Evolutionary conservation across 495 filamentous ascomycete genomes (phyloP), one percentile per base, ranked within the genome.

Genomic region (Aspergillus olivimuriae): DNA sequence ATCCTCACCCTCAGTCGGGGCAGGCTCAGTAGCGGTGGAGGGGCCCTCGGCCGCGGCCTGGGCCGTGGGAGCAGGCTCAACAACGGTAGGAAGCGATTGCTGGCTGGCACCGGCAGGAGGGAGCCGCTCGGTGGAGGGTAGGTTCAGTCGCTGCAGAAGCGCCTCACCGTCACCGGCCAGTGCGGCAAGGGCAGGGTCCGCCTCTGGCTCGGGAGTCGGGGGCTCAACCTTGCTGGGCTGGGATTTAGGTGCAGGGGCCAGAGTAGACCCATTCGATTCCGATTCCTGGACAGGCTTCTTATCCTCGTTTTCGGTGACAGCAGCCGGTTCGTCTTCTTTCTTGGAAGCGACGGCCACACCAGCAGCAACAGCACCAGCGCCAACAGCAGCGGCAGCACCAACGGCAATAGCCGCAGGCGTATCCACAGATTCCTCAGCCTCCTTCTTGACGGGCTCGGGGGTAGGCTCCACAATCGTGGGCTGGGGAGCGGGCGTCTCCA

Each of bases 111-210:
- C 24, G 12, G 33, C 37, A 22, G 34, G 35, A 36, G 49, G 32
- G 36, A 65, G 34, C 30, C 61, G 59, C 16, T 67, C 63, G 17
- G 56, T 57, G 8, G 63, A 67, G 1, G 61, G 61, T 34, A 52
- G 46, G 46, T 59, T 54, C 23, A 63, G 57, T 36, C 62, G 53
- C 33, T 45, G 57, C 17, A 68, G 59, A 15, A 68, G 56, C 38
- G 66, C 60, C 47, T 67, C 65, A 22, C 62, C 50, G 36, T 68
- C 63, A 10, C 53, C 62, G 47, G 65, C 63, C 38, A 67, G 61
- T 17, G 66, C 57, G 58, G 58, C 52, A 38, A 67, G 62, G 44
- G 52, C 46, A 41, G 60, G 51, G 57, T 71, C 67, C 56, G 67
- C 56, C 52, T 66, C 60, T 44, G 47, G 46, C 32, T 61, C 46